phyloP scores from a whole-genome alignment of 2,329 filamentous ascomycete genomes.

The Fusarium incarnatum region DNA sequence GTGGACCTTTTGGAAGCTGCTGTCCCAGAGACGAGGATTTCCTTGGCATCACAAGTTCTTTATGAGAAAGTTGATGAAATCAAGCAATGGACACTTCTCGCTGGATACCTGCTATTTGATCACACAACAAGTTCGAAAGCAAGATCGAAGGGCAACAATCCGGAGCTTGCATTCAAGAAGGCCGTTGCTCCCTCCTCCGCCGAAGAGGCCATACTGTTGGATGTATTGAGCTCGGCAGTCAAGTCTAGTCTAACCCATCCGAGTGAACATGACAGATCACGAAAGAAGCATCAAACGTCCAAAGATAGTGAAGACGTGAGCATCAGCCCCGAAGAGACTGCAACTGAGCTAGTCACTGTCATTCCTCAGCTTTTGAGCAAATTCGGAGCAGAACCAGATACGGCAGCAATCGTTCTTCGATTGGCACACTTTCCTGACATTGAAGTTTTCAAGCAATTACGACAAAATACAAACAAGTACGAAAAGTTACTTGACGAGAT shows the following conservation, averaged over 20 bases:
- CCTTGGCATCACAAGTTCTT: constrained; percentile 85
- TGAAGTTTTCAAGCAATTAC: constrained; percentile 87
- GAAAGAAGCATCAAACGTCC: constrained; percentile 68
- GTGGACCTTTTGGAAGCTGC: constrained; percentile 70
- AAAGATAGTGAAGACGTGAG: constrained; percentile 66
- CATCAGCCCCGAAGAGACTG: constrained; percentile 73
- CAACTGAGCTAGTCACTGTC: constrained; percentile 78
- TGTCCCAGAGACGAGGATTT: constrained; percentile 82
- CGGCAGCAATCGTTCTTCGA: constrained; percentile 85
- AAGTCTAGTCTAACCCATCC: constrained; percentile 77
- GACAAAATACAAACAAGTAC: constrained; percentile 86
- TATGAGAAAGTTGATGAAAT: constrained; percentile 86
- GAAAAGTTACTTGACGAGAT: constrained; percentile 88
- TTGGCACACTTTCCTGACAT: constrained; percentile 89
- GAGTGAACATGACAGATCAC: constrained; percentile 71
- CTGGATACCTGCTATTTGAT: constrained; percentile 92
- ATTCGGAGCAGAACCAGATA: constrained; percentile 88
- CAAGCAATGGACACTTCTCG: constrained; percentile 86
- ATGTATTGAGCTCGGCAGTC: constrained; percentile 86
- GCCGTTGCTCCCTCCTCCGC: constrained; percentile 78
- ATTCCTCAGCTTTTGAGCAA: constrained; percentile 92
- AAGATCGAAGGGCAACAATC: constrained; percentile 62
- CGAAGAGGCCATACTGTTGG: constrained; percentile 87
- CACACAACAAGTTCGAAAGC: constrained; percentile 75
- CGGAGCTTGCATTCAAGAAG: constrained; percentile 73